phyloP scores from a whole-genome alignment of 495 filamentous ascomycete genomes.

The Penicillium mononematosum region DNA sequence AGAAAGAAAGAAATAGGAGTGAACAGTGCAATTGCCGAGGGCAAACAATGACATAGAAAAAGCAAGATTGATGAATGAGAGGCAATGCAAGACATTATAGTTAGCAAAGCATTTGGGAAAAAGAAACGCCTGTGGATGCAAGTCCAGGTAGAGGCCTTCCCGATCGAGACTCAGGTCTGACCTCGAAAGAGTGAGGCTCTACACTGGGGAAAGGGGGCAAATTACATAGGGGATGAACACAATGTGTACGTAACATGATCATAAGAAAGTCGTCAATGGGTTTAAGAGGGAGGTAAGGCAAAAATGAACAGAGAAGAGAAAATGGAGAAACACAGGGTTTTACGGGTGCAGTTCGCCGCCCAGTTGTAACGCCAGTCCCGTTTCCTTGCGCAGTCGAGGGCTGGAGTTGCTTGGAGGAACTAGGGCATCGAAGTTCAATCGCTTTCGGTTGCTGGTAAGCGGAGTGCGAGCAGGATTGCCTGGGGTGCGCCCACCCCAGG shows the following conservation, averaged over 20 bases:
- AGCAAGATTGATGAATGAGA: not conserved
- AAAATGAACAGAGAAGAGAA: conserved; percentile 28
- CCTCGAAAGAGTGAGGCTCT: not conserved
- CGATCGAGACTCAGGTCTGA: not conserved
- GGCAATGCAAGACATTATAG: not conserved
- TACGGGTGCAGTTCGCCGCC: conserved; percentile 45
- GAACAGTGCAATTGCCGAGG: not conserved
- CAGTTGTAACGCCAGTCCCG: conserved; percentile 40
- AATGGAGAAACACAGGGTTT: not conserved
- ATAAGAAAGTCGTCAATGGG: conserved; percentile 38
- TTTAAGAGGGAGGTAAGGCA: conserved; percentile 11
- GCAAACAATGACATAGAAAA: conserved; percentile 1
- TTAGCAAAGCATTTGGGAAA: conserved; percentile 1
- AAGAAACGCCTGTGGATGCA: conserved; percentile 12
- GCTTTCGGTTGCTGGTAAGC: conserved; percentile 52
- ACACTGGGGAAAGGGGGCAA: conserved; percentile 1
- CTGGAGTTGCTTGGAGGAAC: conserved; percentile 50
- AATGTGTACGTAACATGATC: conserved; percentile 28
- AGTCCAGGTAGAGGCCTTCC: not conserved
- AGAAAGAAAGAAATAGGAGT: not conserved
- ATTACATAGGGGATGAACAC: conserved; percentile 27
- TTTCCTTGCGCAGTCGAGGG: conserved; percentile 35
- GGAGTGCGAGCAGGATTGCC: conserved; percentile 59
- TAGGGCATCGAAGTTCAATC: conserved; percentile 67
- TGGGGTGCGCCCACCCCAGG: conserved; percentile 64